Evolutionary conservation across 495 filamentous ascomycete species (phyloP).

Genomic region (Pyrenula aspistea): DNA sequence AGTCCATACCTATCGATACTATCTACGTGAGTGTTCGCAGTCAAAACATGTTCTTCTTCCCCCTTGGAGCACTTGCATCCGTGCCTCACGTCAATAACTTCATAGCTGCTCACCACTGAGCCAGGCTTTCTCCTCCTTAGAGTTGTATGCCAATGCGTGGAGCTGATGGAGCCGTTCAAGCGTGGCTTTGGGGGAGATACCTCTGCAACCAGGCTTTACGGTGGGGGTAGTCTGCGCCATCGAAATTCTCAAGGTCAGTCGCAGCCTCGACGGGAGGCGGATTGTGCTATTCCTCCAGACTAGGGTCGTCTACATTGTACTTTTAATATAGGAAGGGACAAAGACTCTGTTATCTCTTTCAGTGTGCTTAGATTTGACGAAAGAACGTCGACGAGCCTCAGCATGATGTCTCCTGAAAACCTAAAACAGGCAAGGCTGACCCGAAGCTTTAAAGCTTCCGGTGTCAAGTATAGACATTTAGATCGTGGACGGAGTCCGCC

Average conservation of each 20-base stretch:
- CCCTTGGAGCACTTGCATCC: background rate
- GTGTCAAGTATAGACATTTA: too few species aligned
- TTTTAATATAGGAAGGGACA: too few species aligned
- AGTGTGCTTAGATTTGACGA: too few species aligned
- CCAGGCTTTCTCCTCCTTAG: background rate
- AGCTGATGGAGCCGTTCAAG: background rate
- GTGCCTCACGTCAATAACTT: background rate
- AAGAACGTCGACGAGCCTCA: too few species aligned
- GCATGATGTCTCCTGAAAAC: too few species aligned
- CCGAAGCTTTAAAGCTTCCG: too few species aligned
- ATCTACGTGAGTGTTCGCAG: background rate
- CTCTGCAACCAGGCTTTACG: background rate
- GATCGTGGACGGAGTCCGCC: too few species aligned
- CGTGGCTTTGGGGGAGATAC: background rate
- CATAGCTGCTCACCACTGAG: background rate
- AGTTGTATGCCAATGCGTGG: background rate
- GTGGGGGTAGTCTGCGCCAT: background rate
- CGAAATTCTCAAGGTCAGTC: background rate
- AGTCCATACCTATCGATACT: background rate
- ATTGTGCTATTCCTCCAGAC: too few species aligned
- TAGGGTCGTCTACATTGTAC: too few species aligned
- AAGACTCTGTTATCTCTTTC: too few species aligned
- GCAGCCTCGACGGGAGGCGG: too few species aligned
- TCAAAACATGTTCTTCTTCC: background rate
- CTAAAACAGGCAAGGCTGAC: too few species aligned